These are phyloP conservation scores for Apiotrichum gracile DNA, from an alignment of 1,284 basidiomycete species.

Conservation along the genomic window DNA sequence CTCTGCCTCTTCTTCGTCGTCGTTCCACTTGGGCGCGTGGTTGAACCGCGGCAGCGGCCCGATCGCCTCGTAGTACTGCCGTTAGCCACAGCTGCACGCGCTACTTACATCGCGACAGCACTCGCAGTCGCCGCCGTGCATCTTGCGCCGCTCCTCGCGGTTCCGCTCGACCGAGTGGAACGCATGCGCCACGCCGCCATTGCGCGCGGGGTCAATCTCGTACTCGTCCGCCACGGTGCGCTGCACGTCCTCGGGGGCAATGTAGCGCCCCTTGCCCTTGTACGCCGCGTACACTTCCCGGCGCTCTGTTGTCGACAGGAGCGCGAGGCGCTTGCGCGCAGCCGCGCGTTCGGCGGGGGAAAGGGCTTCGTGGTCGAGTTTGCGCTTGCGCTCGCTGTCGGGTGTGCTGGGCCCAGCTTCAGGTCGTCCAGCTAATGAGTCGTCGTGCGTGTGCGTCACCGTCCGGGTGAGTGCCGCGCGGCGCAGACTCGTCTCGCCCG, in stretches of 20 bases:
- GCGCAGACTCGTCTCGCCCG: constrained; percentile 8
- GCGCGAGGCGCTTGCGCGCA: constrained; percentile 23
- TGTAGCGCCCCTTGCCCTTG: constrained; percentile 39
- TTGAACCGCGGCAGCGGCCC: constrained; percentile 62
- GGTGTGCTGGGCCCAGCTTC: constrained; percentile 13
- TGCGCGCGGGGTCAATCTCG: constrained; percentile 61
- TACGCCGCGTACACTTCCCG: constrained; percentile 35
- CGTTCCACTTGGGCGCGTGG: constrained; percentile 62
- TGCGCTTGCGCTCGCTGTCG: constrained; percentile 14
- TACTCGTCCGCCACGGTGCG: constrained; percentile 60
- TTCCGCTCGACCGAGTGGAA: constrained; percentile 71
- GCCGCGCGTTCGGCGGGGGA: constrained; percentile 28
- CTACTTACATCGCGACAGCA: constrained; percentile 69
- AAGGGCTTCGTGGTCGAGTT: constrained; percentile 23
- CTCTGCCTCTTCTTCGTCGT: constrained; percentile 13
- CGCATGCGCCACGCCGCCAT: constrained; percentile 61
- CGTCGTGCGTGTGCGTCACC: background rate
- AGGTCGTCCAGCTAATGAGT: too few relatives aligned
- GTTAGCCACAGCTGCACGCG: constrained; percentile 1
- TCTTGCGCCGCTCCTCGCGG: constrained; percentile 58
- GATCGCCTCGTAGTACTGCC: constrained; percentile 71
- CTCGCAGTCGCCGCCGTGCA: constrained; percentile 76
- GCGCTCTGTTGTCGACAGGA: constrained; percentile 25
- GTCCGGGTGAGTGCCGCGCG: constrained; percentile 1
- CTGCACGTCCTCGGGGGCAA: constrained; percentile 33